phyloP scores from a whole-genome alignment of 352 stramenopile species.

The Pythium volutum region DNA sequence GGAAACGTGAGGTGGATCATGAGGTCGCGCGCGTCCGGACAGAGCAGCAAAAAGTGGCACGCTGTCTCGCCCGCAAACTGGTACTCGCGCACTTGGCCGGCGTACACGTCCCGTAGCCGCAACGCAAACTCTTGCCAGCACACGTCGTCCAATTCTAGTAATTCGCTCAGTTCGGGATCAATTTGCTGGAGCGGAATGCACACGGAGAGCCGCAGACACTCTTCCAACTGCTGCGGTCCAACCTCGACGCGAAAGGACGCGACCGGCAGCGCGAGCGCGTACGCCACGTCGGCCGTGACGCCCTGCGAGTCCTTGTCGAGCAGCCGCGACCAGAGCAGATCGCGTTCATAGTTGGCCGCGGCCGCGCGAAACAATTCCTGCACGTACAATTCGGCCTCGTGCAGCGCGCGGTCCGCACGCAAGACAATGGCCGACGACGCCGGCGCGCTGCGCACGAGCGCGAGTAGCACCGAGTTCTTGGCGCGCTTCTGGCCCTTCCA shows the following conservation, averaged over 20 bases:
- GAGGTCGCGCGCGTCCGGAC: slow-evolving; percentile 76
- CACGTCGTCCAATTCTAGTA: slow-evolving; percentile 63
- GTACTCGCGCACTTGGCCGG: slow-evolving; percentile 80
- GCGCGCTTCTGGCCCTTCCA: slow-evolving; percentile 40
- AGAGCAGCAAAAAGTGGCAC: slow-evolving; percentile 79
- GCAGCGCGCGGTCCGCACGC: slow-evolving; percentile 56
- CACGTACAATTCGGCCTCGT: slow-evolving; percentile 74
- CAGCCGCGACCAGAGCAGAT: slow-evolving; percentile 82
- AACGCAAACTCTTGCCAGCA: slow-evolving; percentile 78
- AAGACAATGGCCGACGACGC: slow-evolving; percentile 36
- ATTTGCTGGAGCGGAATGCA: slow-evolving; percentile 75
- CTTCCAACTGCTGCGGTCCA: slow-evolving; percentile 76
- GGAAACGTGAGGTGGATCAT: slow-evolving; percentile 86
- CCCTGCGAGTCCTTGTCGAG: slow-evolving; percentile 65
- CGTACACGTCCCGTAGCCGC: slow-evolving; percentile 73
- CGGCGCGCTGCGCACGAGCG: slow-evolving; percentile 57
- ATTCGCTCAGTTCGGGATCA: slow-evolving; percentile 67
- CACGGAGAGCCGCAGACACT: slow-evolving; percentile 77
- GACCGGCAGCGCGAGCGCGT: slow-evolving; percentile 43
- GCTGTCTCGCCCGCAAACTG: slow-evolving; percentile 74
- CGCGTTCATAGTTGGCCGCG: slow-evolving; percentile 78
- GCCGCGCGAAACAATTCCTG: slow-evolving; percentile 78
- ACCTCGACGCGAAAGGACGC: slow-evolving; percentile 74
- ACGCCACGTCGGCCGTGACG: slow-evolving; percentile 47
- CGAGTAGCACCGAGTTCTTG: slow-evolving; percentile 68